A percentile compares a stretch with the other conserved stretches of the same genome.
Conservation (phyloP, 1,284 basidiomycete genomes). For the Trametes sp. region DNA sequence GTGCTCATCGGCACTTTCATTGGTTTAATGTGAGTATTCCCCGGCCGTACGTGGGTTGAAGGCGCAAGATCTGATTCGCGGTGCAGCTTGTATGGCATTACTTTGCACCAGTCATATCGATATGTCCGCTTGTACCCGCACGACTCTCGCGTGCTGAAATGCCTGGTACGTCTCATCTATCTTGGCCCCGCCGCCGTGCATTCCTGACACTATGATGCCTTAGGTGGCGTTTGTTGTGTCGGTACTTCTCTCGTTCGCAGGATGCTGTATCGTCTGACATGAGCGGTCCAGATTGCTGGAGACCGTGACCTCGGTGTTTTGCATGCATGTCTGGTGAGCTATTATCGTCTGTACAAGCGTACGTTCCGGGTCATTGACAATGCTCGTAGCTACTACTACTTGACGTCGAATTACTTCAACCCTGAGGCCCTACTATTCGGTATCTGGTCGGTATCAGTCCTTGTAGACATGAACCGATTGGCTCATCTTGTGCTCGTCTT, state of each 20-base stretch:
- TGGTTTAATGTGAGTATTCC: not conserved
- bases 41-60: not conserved
- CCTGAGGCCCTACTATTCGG: not conserved
- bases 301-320: not conserved
- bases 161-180: not conserved
- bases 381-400: not conserved
- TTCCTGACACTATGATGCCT: not conserved
- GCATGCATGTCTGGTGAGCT: constrained; percentile 4
- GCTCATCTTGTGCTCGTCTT: no score
- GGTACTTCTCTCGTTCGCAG: not conserved
- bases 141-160: constrained; percentile 4
- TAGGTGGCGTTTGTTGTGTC: constrained; percentile 4
- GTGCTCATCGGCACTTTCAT: constrained; percentile 7
- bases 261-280: not conserved
- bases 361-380: not conserved
- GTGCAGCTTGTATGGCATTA: constrained; percentile 7
- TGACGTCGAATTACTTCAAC: not conserved
- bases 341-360: not conserved
- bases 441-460: not conserved
- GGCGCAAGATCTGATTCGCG: not conserved
- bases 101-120: constrained; percentile 8
- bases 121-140: constrained; percentile 3
- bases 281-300: not conserved
- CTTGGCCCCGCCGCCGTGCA: not conserved
- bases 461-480: no score